Base-by-base conservation (phyloP, 768 basidiomycete species). In the Pholiota microspora region DNA sequence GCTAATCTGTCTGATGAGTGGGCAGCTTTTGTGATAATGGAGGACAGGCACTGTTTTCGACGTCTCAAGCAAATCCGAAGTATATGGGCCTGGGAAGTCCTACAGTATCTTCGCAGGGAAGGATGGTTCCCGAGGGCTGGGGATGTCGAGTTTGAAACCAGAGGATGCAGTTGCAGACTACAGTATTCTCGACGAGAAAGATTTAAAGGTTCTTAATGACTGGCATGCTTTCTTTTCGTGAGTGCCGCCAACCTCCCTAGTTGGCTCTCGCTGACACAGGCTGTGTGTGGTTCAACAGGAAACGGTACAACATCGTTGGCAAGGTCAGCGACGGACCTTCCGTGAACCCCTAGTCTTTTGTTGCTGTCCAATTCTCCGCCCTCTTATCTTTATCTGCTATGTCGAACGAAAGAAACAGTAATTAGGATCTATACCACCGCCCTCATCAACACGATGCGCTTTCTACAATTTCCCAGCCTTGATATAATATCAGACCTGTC, bases 41-140 rank as follows among this genome's bases (percentile, higher is more conserved):
- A 7, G 2, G 18, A 27, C 58, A 91, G 91, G 94, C 45, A 88
- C 86, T 1, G 80, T 98, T 7, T 98, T 97, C 70, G 94, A 98
- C 68, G 96, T 99, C 7, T 75, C 88, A 0, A 73, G 75, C 55
- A 98, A 96, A 70, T 72, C 73, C 27, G 94, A 97, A 57, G 89
- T 94, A 61, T 99, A 99, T 63, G 96, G 96, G 1, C 76, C 80
- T 2, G 92, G 91, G 2, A 75, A 77, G 23, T 84, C 88, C 3
- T 93, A 94, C 71, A 80, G 83, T 60, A 71, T 96, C 18, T 98
- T 98, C 68, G 92, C 94, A 28, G 96, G 94, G 42, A 96, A 91
- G 72, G 96, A 99, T 64, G 96, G 86, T 0, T 95, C 92, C 7
- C 84, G 78, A 59, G 96, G 89, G 0, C 76, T 99, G 6, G 96